These are phyloP conservation scores for Albatrellus ellisii DNA, from an alignment of 768 basidiomycete species.

Conservation along the genomic window DNA sequence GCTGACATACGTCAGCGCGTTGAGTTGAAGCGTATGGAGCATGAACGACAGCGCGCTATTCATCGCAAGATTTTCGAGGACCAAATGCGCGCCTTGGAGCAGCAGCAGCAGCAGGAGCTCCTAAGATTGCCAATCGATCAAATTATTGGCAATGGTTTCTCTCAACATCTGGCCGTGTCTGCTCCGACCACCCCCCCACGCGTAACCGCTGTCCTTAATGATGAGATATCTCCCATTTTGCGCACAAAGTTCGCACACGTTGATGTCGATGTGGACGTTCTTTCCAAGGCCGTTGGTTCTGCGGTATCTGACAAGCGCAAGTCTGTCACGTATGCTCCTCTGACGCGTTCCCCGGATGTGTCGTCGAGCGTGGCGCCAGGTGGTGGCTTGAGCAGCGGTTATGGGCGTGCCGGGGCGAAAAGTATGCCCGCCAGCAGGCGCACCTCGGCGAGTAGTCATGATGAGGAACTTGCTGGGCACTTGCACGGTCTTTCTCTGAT, in stretches of 20 bases:
- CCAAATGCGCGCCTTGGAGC: constrained; percentile 89
- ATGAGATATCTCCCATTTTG: constrained; percentile 33
- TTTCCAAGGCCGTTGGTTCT: constrained; percentile 57
- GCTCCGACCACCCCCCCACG: constrained; percentile 84
- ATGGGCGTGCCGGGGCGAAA: constrained; percentile 64
- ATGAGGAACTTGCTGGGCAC: constrained; percentile 69
- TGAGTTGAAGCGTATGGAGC: constrained; percentile 79
- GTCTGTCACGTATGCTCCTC: constrained; percentile 75
- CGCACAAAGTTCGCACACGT: constrained; percentile 35
- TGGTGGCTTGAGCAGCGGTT: constrained; percentile 32
- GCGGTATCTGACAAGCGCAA: constrained; percentile 65
- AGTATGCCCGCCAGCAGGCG: constrained; percentile 90
- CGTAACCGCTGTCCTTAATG: constrained; percentile 55
- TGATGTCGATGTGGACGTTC: constrained; percentile 36
- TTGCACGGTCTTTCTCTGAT: constrained; percentile 59
- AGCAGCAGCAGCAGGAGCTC: constrained; percentile 79
- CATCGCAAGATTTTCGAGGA: constrained; percentile 92
- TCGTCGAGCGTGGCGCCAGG: constrained; percentile 18
- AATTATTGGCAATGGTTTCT: constrained; percentile 28
- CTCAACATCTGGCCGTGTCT: constrained; percentile 75
- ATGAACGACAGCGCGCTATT: constrained; percentile 77
- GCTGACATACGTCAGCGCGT: constrained; percentile 42
- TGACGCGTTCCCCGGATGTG: constrained; percentile 62
- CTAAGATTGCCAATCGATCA: constrained; percentile 60
- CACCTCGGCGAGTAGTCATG: constrained; percentile 78